Conservation (phyloP, 257 asterid genomes). For the Solanum bulbocastanum region DNA sequence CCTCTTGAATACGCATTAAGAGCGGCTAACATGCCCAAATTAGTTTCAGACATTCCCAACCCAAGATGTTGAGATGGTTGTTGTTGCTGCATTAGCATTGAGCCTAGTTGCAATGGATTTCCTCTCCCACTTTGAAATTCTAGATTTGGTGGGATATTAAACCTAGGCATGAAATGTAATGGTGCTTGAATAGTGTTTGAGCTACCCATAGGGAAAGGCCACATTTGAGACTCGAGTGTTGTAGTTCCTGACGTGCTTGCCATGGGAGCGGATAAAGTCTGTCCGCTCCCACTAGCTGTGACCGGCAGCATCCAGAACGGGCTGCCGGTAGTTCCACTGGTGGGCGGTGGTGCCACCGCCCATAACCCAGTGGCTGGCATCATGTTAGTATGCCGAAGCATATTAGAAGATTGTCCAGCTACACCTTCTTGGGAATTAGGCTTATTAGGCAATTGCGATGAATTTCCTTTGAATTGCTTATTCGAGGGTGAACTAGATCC, state of each 20-base stretch:
- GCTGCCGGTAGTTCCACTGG: conserved; percentile 8
- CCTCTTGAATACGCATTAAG: conserved; percentile 34
- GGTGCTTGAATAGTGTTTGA: conserved; percentile 32
- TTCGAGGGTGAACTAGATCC: conserved; percentile 43
- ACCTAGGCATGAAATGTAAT: conserved; percentile 44
- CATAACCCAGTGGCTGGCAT: conserved; percentile 47
- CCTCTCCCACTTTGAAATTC: conserved; percentile 37
- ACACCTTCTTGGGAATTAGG: conserved; percentile 10
- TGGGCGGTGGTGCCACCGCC: conserved; percentile 30
- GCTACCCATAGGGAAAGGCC: conserved; percentile 36
- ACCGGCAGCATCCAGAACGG: conserved; percentile 60
- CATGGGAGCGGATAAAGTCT: conserved; percentile 1
- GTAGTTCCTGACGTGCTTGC: conserved; percentile 8
- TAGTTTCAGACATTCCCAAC: conserved; percentile 29
- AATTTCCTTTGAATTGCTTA: conserved; percentile 35
- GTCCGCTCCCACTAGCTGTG: conserved; percentile 4
- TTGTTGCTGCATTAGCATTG: conserved; percentile 25
- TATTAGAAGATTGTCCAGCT: conserved; percentile 20
- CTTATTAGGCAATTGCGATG: conserved; percentile 17
- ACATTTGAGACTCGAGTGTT: conserved; percentile 32
- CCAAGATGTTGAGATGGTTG: conserved; percentile 40
- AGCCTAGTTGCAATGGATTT: conserved; percentile 29
- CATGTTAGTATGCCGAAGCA: conserved; percentile 31
- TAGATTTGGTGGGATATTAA: conserved; percentile 34
- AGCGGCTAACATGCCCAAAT: conserved; percentile 53